These are phyloP conservation scores for Talaromyces liani DNA, from an alignment of 495 filamentous ascomycete species.

Conservation along the genomic window DNA sequence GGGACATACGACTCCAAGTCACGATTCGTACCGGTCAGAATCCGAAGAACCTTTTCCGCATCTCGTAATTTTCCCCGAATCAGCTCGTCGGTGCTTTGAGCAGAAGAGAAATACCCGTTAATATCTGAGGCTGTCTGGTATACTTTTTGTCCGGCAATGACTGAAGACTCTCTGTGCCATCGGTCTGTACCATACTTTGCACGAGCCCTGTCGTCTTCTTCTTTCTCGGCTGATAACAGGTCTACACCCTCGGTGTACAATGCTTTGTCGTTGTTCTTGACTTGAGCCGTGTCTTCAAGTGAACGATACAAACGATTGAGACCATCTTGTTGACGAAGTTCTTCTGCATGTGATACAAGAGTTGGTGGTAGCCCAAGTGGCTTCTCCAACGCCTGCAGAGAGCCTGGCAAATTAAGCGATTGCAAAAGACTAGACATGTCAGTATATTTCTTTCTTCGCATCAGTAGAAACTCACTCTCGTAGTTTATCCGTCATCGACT, in stretches of 20 bases:
- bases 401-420: slow-evolving; percentile 84
- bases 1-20: slow-evolving; percentile 84
- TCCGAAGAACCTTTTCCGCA: slow-evolving; percentile 62
- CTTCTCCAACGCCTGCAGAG: slow-evolving; percentile 90
- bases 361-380: slow-evolving; percentile 84
- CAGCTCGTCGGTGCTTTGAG: slow-evolving; percentile 71
- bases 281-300: slow-evolving; percentile 78
- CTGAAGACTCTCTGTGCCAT: slow-evolving; percentile 67
- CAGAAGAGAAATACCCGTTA: slow-evolving; percentile 79
- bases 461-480: slow-evolving; percentile 48
- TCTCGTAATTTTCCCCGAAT: slow-evolving; percentile 73
- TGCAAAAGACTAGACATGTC: slow-evolving; percentile 48
- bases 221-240: slow-evolving; percentile 67
- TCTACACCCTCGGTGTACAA: slow-evolving; percentile 78
- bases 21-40: slow-evolving; percentile 70
- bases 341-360: slow-evolving; percentile 83
- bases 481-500: slow-evolving; percentile 69
- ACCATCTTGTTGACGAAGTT: slow-evolving; percentile 89
- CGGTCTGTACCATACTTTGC: slow-evolving; percentile 81
- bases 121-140: slow-evolving; percentile 72
- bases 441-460: background rate
- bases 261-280: slow-evolving; percentile 66
- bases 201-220: slow-evolving; percentile 69
- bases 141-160: slow-evolving; percentile 63
- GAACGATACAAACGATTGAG: slow-evolving; percentile 63